These are phyloP conservation scores for Plasmopara halstedii DNA, from an alignment of 352 stramenopile genomes.

Conservation along the genomic window DNA sequence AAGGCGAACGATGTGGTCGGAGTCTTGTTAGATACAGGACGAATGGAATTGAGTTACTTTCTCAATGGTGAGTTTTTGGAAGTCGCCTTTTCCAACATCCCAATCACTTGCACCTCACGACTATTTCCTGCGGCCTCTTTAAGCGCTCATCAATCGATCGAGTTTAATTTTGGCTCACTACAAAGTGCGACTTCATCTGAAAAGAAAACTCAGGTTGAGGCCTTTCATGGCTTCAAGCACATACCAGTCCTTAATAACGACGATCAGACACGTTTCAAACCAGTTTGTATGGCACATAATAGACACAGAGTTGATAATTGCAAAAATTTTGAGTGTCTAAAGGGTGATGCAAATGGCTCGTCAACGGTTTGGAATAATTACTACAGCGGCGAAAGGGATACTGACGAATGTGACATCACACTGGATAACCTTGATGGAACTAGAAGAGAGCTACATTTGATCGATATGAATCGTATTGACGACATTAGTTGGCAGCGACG, in stretches of 20 bases:
- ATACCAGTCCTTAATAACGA: constrained; percentile 29
- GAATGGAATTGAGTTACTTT: constrained; percentile 82
- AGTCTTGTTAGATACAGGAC: constrained; percentile 80
- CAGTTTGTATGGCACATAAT: constrained; percentile 21
- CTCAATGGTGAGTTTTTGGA: constrained; percentile 89
- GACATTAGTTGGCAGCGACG: constrained; percentile 15
- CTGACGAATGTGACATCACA: constrained; percentile 10
- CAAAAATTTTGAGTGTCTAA: neutral
- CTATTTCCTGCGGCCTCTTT: constrained; percentile 82
- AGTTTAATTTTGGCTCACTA: constrained; percentile 70
- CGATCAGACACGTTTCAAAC: constrained; percentile 36
- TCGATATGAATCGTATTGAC: constrained; percentile 7
- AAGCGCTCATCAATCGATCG: constrained; percentile 70
- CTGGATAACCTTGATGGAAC: constrained; percentile 1
- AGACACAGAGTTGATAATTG: neutral
- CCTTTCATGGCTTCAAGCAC: constrained; percentile 25
- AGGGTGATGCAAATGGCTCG: neutral
- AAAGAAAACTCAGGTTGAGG: neutral
- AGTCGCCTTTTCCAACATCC: constrained; percentile 61
- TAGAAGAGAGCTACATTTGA: neutral
- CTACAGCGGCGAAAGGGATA: constrained; percentile 13
- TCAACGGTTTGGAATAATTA: constrained; percentile 5
- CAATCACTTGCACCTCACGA: constrained; percentile 29
- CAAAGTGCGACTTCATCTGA: neutral
- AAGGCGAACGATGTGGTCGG: constrained; percentile 76